Evolutionary conservation across 495 filamentous ascomycete genomes (phyloP), one percentile per base, ranked within the genome.

Genomic region (Xylaria sp.): DNA sequence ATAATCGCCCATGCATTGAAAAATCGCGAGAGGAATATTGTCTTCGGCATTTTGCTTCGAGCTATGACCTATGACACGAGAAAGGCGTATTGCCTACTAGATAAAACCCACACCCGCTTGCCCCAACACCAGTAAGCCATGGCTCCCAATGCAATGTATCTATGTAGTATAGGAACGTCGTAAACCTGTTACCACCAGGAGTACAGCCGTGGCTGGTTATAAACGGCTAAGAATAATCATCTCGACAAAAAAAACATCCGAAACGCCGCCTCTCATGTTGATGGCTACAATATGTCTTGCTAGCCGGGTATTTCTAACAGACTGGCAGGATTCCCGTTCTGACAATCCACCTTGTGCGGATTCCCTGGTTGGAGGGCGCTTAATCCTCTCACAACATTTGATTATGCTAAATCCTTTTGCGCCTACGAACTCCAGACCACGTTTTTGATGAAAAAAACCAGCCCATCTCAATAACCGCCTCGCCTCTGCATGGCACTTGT

Each of bases 401-500:
- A 61, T 52, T 62, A 63, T 70, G 46, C 57, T n/a, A 41, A 43
- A 33, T 44, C 58, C 57, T 46, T 26, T 41, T 70, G 33, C 69
- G 69, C 69, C 61, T 41, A 59, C 61, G 1, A 66, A 71, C 69
- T 57, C 69, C 69, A 40, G 61, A 19, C 41, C 35, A 33, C 35
- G 17, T 6, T 62, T 35, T 37, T 37, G 40, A 55, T 62, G 53
- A 17, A 35, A 26, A 55, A 31, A 46, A 14, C 29, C 17, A 17
- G 11, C 19, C 29, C 40, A 33, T 58, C 53, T 35, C 37, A 26
- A 29, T 65, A 24, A 31, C 69, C 50, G 7, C 40, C 17, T 29
- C 69, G 33, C 69, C 61, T 52, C 41, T 53, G 69, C 70, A 72
- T 67, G 29, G 62, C 70, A 29, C 70, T 72, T 33, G 70, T 85